These are phyloP conservation scores for Aspergillus conjunctus DNA, from an alignment of 495 filamentous ascomycete species.

Conservation along the genomic window DNA sequence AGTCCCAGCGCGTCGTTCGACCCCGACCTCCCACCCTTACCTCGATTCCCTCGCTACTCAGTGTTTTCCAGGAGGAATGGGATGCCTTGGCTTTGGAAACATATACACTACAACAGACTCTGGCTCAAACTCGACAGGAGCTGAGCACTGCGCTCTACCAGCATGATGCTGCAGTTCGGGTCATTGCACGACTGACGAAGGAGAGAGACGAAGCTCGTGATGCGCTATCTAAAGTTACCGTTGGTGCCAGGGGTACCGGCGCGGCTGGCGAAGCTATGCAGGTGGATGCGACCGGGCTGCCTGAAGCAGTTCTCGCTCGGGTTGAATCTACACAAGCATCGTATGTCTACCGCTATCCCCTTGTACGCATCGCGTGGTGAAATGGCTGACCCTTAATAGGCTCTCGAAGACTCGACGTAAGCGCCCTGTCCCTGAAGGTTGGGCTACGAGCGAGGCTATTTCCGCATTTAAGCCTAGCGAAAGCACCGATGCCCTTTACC, in stretches of 20 bases:
- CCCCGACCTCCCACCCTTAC: conserved; percentile 93
- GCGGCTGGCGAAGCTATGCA: conserved; percentile 81
- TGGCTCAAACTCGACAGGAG: conserved; percentile 89
- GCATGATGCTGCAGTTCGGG: conserved; percentile 90
- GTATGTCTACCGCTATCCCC: conserved; percentile 50
- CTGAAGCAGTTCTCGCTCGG: conserved; percentile 70
- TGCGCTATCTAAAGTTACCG: conserved; percentile 82
- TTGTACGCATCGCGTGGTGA: background rate
- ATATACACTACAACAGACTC: conserved; percentile 82
- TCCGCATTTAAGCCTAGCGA: conserved; percentile 62
- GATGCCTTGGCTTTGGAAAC: conserved; percentile 89
- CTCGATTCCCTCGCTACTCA: conserved; percentile 93
- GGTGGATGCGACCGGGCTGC: conserved; percentile 73
- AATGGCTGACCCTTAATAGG: conserved; percentile 47
- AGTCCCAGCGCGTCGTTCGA: conserved; percentile 76
- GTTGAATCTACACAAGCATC: conserved; percentile 75
- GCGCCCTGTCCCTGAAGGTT: conserved; percentile 79
- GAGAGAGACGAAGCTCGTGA: conserved; percentile 93
- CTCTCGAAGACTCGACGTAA: conserved; percentile 84
- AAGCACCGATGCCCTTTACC: conserved; percentile 64
- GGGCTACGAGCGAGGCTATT: conserved; percentile 77
- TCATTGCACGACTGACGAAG: conserved; percentile 83
- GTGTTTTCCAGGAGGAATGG: conserved; percentile 98
- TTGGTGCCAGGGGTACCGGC: conserved; percentile 58
- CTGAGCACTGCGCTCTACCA: conserved; percentile 92